Evolutionary conservation across 1,284 basidiomycete genomes (phyloP).

Genomic region (Amylostereum chailletii): DNA sequence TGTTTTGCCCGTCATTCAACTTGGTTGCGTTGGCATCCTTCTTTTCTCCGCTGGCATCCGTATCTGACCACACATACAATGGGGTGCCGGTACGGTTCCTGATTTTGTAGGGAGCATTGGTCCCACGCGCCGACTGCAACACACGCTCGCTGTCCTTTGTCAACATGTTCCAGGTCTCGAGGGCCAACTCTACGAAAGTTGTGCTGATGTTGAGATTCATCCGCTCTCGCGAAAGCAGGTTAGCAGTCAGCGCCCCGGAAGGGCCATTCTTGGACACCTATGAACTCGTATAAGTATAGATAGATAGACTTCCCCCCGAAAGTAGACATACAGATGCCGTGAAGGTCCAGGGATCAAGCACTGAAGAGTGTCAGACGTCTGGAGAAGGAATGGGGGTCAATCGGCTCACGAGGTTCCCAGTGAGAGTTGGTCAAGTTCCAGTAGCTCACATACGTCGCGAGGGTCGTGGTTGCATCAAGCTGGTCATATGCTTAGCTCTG

Average conservation of each 20-base stretch:
- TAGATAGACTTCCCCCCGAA: not conserved
- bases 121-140: slow-evolving; percentile 70
- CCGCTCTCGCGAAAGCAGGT: slow-evolving; percentile 72
- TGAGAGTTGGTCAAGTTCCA: slow-evolving; percentile 98
- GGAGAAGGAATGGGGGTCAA: not conserved
- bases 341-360: slow-evolving; percentile 97
- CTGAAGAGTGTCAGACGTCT: slow-evolving; percentile 23
- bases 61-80: slow-evolving; percentile 77
- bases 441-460: slow-evolving; percentile 84
- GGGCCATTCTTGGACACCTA: slow-evolving; percentile 48
- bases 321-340: slow-evolving; percentile 52
- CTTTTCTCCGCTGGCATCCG: slow-evolving; percentile 39
- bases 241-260: slow-evolving; percentile 50
- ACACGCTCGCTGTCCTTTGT: slow-evolving; percentile 67
- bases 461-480: slow-evolving; percentile 76
- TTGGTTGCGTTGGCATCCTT: slow-evolving; percentile 43
- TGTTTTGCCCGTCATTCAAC: slow-evolving; percentile 65
- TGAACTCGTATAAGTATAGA: not conserved
- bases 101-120: slow-evolving; percentile 90
- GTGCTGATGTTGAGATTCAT: slow-evolving; percentile 91
- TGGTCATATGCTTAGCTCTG: slow-evolving; percentile 22
- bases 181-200: slow-evolving; percentile 82
- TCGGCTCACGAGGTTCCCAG: slow-evolving; percentile 85
- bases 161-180: slow-evolving; percentile 69
- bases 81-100: slow-evolving; percentile 86